These are phyloP conservation scores for Agrostemma githago DNA, from an alignment of 148 eudicot species.

Conservation along the genomic window DNA sequence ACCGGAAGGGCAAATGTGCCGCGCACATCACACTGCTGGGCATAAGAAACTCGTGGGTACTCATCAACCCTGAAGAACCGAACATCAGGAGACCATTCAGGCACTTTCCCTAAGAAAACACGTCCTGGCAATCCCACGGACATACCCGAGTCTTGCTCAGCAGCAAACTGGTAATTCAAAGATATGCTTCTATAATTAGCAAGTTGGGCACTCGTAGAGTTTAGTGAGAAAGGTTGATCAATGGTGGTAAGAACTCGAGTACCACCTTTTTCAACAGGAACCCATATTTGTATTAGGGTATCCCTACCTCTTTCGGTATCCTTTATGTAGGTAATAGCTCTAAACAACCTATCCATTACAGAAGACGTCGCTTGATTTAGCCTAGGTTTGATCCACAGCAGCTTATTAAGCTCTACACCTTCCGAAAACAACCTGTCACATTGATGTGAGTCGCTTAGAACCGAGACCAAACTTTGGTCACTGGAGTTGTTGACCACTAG, in stretches of 20 bases:
- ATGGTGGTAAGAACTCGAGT: slow-evolving; percentile 54
- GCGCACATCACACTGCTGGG: slow-evolving; percentile 67
- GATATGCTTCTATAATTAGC: slow-evolving; percentile 61
- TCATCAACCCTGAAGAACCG: slow-evolving; percentile 66
- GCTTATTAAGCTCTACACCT: slow-evolving; percentile 40
- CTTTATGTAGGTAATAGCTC: slow-evolving; percentile 52
- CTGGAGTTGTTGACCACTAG: slow-evolving; percentile 19
- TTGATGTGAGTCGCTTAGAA: slow-evolving; percentile 16
- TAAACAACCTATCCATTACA: slow-evolving; percentile 58
- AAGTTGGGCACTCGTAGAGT: slow-evolving; percentile 49
- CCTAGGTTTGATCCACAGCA: slow-evolving; percentile 70
- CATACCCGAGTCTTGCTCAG: slow-evolving; percentile 48
- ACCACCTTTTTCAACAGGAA: slow-evolving; percentile 58
- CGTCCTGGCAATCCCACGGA: slow-evolving; percentile 70
- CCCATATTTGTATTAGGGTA: slow-evolving; percentile 77
- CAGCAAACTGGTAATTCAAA: slow-evolving; percentile 57
- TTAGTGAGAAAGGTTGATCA: slow-evolving; percentile 60
- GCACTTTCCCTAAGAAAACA: slow-evolving; percentile 70
- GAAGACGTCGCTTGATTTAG: slow-evolving; percentile 30
- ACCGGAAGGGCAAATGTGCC: slow-evolving; percentile 85
- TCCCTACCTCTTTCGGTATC: slow-evolving; percentile 47
- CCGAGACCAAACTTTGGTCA: slow-evolving; percentile 19
- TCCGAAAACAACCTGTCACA: slow-evolving; percentile 28
- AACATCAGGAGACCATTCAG: slow-evolving; percentile 98
- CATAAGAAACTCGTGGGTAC: slow-evolving; percentile 73